phyloP scores from a whole-genome alignment of 164 flowering plant species.

The Piper longum region DNA sequence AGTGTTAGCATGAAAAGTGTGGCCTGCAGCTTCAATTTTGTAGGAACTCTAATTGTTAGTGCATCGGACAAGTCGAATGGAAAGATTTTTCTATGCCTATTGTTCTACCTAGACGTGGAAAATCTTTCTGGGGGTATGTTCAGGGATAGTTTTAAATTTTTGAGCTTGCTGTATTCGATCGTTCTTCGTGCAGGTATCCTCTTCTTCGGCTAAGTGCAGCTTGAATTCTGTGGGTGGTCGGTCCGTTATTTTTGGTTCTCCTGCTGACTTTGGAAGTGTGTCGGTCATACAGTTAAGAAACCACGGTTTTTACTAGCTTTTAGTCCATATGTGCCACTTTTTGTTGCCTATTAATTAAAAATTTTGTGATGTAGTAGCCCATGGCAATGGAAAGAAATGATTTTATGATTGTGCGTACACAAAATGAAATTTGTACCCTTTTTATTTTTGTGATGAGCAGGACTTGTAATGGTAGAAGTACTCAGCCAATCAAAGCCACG shows the following conservation, averaged over 20 bases:
- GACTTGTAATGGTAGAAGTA: conserved; percentile 18
- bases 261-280: conserved; percentile 1
- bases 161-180: not conserved
- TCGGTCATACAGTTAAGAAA: conserved; percentile 6
- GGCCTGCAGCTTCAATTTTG: too few relatives aligned
- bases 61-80: too few relatives aligned
- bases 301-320: not conserved
- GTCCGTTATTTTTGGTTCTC: conserved; percentile 6
- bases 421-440: not conserved
- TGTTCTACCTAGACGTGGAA: too few relatives aligned
- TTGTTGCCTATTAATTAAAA: too few relatives aligned
- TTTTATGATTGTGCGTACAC: not conserved
- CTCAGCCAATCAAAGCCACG: conserved; percentile 62
- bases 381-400: not conserved
- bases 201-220: conserved; percentile 2
- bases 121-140: not conserved
- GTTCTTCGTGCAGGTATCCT: conserved; percentile 1
- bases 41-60: too few relatives aligned
- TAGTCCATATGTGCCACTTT: not conserved
- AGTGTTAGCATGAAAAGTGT: too few relatives aligned
- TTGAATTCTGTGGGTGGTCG: not conserved
- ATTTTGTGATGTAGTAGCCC: too few relatives aligned
- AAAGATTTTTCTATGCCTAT: too few relatives aligned
- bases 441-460: conserved; percentile 14
- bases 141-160: not conserved